Evolutionary conservation across 352 stramenopile genomes (phyloP).

Genomic region (Globisporangium iwayamae): DNA sequence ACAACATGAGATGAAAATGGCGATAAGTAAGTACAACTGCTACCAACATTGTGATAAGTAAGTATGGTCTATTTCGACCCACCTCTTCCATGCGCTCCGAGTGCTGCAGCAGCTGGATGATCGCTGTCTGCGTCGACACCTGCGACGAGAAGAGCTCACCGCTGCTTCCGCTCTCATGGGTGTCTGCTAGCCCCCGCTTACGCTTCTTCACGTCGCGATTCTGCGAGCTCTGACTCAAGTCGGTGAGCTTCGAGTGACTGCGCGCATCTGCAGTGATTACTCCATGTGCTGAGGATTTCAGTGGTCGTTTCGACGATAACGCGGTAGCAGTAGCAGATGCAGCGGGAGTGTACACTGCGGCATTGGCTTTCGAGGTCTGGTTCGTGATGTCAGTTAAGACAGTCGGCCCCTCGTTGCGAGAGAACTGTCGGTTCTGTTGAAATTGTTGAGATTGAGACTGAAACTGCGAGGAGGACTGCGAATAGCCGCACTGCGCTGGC

Average conservation of each 20-base stretch:
- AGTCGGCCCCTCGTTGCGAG: conserved; percentile 16
- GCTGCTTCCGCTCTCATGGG: conserved; percentile 9
- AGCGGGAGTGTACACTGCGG: neutral
- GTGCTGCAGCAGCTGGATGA: conserved; percentile 30
- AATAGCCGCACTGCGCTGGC: conserved; percentile 6
- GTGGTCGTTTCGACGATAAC: conserved; percentile 6
- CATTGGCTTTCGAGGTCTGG: conserved; percentile 18
- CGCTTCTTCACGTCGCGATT: conserved; percentile 9
- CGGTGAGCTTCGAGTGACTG: neutral
- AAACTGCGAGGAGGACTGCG: neutral
- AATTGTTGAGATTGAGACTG: conserved; percentile 3
- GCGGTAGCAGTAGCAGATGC: neutral
- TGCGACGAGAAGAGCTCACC: conserved; percentile 8
- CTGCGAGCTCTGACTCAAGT: conserved; percentile 8
- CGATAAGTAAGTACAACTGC: neutral
- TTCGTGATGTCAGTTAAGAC: conserved; percentile 71
- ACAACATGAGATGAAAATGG: neutral
- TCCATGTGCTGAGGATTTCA: conserved; percentile 8
- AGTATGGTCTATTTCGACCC: neutral
- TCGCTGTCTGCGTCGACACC: conserved; percentile 23
- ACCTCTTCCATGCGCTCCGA: conserved; percentile 18
- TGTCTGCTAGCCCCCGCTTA: conserved; percentile 3
- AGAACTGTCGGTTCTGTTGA: conserved; percentile 13
- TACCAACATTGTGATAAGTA: neutral
- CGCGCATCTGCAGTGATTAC: neutral